Base-by-base conservation (phyloP, 2,329 filamentous ascomycete genomes). In the Venturia carpophila region DNA sequence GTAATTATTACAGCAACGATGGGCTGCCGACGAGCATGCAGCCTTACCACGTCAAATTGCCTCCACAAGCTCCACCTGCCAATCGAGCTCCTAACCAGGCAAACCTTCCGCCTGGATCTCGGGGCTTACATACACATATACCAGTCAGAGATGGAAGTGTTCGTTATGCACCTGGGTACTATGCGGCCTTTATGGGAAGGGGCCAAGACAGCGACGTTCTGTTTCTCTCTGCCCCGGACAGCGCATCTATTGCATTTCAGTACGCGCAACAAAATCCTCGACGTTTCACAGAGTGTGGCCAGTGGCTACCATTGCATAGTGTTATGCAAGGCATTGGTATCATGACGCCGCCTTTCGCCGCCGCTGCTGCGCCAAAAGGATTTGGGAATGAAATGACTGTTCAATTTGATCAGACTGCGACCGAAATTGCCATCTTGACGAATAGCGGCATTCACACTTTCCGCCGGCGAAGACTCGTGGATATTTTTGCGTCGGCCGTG, bases 341-440 rank as follows among this genome's bases (percentile, higher is more conserved):
- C 15, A 85, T 91, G 37, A 90, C 88, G 0, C 83, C 84, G 61
- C 84, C 89, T 0, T 93, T 92, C 70, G 75, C 75, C 0, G 83
- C 86, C 19, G 89, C 89, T 11, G 82, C 86, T 0, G 78, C 78
- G 13, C 89, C 90, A 0, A 73, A 86, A 27, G 93, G 92, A 0
- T 97, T 96, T 71, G 92, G 93, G 13, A 99, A 99, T 70, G 94
- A 99, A 76, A 80, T 97, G 65, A 91, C 94, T 1, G 89, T 96
- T n/a, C 95, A 99, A 71, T 99, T 94, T 70, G 94, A 99, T 71
- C 83, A 90, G 67, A 81, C 87, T 0, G 83, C 89, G 0, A 86
- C 88, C 62, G 93, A 99, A 73, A 87, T 97, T 68, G 94, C 93
- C 0, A 86, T 99, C 60, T 82, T 99, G 64, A 97, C 94, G 41